These are phyloP conservation scores for Fraxinus nigra DNA, from an alignment of 305 asterid genomes.

Conservation along the genomic window DNA sequence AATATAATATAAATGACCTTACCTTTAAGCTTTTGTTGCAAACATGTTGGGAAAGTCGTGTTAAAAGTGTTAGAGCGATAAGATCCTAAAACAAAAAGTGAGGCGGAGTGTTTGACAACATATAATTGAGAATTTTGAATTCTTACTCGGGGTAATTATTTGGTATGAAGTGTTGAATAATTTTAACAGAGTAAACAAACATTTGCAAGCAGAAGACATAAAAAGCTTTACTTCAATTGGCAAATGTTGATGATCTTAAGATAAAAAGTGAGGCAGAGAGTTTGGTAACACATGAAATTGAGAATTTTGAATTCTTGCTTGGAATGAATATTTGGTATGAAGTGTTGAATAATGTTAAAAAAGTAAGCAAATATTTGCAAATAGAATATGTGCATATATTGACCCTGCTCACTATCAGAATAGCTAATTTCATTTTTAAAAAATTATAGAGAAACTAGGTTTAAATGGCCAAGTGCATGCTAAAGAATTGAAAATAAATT, in stretches of 20 bases:
- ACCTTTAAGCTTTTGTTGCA: not conserved
- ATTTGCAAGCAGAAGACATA: too few relatives aligned
- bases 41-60: not conserved
- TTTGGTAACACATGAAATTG: not conserved
- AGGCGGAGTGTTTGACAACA: not conserved
- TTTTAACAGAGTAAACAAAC: not conserved
- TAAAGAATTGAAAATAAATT: not conserved
- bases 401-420: not conserved
- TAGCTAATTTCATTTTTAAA: too few relatives aligned
- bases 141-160: not conserved
- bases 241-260: too few relatives aligned
- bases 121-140: not conserved
- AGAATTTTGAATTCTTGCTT: not conserved
- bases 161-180: too few relatives aligned
- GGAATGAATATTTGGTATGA: not conserved
- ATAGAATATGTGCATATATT: not conserved
- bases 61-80: not conserved
- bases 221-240: too few relatives aligned
- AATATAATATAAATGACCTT: not conserved
- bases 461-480: not conserved
- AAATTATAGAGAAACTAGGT: too few relatives aligned
- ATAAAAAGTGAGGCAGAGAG: not conserved
- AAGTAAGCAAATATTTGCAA: not conserved
- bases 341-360: not conserved
- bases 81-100: not conserved